These are phyloP conservation scores for Catenaria anguillulae DNA, from an alignment of 371 early-diverging fungal genomes.

Conservation along the genomic window DNA sequence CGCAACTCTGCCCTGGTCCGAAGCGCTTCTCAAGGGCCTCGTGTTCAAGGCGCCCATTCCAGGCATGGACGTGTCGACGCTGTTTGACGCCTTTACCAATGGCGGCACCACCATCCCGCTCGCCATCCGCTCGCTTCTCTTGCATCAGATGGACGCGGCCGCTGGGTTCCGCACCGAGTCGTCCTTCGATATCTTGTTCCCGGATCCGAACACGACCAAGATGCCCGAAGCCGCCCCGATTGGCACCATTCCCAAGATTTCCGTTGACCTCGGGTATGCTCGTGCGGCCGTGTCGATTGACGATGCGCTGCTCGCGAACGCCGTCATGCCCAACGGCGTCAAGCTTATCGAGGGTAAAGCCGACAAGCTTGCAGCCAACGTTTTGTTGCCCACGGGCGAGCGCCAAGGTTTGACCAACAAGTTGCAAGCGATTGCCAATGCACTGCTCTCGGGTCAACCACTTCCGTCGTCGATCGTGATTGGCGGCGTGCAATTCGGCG, in stretches of 20 bases:
- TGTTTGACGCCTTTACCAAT: slow-evolving; percentile 4
- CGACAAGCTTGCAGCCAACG: neutral
- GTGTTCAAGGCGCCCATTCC: neutral
- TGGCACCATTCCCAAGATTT: neutral
- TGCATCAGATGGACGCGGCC: neutral
- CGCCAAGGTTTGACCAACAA: neutral
- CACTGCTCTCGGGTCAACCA: neutral
- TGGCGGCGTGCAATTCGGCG: neutral
- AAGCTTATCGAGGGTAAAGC: neutral
- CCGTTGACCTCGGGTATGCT: neutral
- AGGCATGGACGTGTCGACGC: neutral
- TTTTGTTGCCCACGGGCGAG: neutral
- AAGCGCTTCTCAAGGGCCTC: neutral
- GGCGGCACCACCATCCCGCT: neutral
- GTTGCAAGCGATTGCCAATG: neutral
- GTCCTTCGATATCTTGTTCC: neutral
- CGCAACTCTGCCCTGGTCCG: neutral
- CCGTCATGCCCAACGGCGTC: neutral
- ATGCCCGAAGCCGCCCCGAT: neutral
- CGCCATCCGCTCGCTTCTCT: neutral
- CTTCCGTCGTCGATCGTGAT: slow-evolving; percentile 1
- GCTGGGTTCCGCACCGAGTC: slow-evolving; percentile 5
- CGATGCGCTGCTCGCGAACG: neutral
- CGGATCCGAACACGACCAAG: neutral
- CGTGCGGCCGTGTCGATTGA: neutral